Percentiles rank a stretch among this genome's conserved stretches.
Conservation (phyloP, 2,329 filamentous ascomycete species). For the Aspergillus texensis region DNA sequence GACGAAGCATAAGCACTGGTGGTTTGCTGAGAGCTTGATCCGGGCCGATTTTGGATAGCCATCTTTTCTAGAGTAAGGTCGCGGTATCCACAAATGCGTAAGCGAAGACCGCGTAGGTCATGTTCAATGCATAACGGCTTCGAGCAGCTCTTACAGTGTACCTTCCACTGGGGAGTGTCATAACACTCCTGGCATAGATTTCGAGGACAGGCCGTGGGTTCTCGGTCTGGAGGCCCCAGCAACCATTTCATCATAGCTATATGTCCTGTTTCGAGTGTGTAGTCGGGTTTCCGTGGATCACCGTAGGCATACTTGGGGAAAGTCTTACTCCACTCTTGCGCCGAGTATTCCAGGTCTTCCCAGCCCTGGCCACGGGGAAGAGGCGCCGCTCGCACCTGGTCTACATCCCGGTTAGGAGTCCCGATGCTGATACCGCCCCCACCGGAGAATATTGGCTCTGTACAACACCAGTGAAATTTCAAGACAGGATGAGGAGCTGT, state of each 20-base stretch:
- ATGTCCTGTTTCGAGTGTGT: constrained; percentile 43
- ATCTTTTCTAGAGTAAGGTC: constrained; percentile 56
- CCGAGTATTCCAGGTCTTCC: constrained; percentile 57
- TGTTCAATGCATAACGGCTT: constrained; percentile 62
- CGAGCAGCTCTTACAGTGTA: constrained; percentile 61
- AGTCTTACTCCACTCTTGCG: constrained; percentile 44
- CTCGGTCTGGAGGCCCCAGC: constrained; percentile 50
- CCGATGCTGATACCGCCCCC: constrained; percentile 62
- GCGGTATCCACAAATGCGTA: constrained; percentile 60
- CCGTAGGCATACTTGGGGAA: constrained; percentile 45
- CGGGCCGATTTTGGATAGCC: constrained; percentile 37
- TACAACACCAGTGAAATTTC: constrained; percentile 63
- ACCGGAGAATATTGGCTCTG: constrained; percentile 62
- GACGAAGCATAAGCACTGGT: constrained; percentile 10
- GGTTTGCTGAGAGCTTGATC: constrained; percentile 12
- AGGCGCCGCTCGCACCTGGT: constrained; percentile 59
- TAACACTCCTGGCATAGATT: constrained; percentile 62
- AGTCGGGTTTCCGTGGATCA: constrained; percentile 42
- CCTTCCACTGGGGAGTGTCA: constrained; percentile 60
- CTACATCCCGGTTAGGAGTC: constrained; percentile 56
- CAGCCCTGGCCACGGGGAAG: constrained; percentile 57
- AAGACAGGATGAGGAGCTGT: constrained; percentile 50
- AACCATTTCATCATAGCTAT: constrained; percentile 50
- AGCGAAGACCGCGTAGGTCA: constrained; percentile 58
- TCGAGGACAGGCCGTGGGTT: constrained; percentile 54